A percentile compares a stretch with the other conserved stretches of the same genome.
phyloP scores from a whole-genome alignment of 2,329 filamentous ascomycete genomes.

The Sphaerulina vaccinii region DNA sequence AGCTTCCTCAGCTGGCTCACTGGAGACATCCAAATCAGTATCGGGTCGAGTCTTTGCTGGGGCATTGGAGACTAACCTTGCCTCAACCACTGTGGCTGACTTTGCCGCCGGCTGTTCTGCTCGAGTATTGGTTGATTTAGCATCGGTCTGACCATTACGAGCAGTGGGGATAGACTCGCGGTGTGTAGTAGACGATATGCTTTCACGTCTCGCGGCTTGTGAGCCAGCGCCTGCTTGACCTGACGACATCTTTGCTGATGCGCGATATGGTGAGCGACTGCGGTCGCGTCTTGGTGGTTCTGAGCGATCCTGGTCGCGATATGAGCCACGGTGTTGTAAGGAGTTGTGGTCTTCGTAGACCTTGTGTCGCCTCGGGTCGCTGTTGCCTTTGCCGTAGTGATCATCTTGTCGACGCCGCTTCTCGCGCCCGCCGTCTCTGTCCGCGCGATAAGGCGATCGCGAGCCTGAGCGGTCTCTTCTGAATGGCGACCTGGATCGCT shows the following conservation, averaged over 20 bases:
- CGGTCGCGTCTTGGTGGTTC: conserved; percentile 19
- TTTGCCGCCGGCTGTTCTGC: conserved; percentile 17
- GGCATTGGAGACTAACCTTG: conserved; percentile 18
- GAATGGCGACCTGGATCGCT: conserved; percentile 53
- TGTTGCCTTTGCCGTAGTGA: conserved; percentile 50
- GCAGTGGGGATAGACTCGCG: conserved; percentile 20
- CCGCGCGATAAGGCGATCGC: conserved; percentile 33
- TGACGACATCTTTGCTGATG: conserved; percentile 9
- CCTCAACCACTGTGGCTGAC: conserved; percentile 9
- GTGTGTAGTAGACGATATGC: conserved; percentile 17
- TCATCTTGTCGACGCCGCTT: conserved; percentile 68
- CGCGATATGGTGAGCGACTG: conserved; percentile 32
- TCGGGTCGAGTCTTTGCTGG: neutral
- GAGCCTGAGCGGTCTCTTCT: conserved; percentile 42
- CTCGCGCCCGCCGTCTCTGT: conserved; percentile 45
- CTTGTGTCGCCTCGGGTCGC: conserved; percentile 61
- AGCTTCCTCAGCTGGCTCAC: conserved; percentile 50
- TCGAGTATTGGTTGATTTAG: conserved; percentile 22
- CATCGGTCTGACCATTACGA: conserved; percentile 15
- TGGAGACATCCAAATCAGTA: conserved; percentile 2
- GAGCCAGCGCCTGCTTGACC: conserved; percentile 20
- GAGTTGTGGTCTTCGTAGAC: conserved; percentile 58
- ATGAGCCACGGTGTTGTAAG: conserved; percentile 18
- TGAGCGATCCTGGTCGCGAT: conserved; percentile 6
- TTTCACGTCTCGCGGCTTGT: conserved; percentile 15